Conservation (phyloP, 257 asterid species). For the Solanum chiquidenum region DNA sequence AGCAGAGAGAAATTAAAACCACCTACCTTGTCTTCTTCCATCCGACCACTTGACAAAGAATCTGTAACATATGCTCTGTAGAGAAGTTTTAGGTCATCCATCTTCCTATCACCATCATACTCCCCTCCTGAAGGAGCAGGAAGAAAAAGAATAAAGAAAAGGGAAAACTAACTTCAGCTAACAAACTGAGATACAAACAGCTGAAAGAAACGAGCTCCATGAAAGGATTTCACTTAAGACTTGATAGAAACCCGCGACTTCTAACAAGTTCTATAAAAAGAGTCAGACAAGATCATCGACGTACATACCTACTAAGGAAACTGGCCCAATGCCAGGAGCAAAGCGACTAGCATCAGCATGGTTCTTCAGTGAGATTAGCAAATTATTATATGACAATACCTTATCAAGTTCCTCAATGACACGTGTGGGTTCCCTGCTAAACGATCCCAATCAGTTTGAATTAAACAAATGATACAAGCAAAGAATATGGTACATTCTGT, state of each 20-base stretch:
- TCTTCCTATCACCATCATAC: slow-evolving; percentile 65
- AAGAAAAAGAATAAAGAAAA: background rate
- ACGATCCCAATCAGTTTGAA: background rate
- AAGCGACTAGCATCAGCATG: slow-evolving; percentile 76
- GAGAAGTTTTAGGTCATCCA: slow-evolving; percentile 75
- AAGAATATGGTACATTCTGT: background rate
- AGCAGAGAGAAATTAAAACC: background rate
- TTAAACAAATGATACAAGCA: background rate
- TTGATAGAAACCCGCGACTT: background rate
- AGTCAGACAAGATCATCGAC: background rate
- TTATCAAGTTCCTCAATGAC: slow-evolving; percentile 73
- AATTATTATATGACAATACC: slow-evolving; percentile 62
- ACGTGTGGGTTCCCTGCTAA: slow-evolving; percentile 36
- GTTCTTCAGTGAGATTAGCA: slow-evolving; percentile 55
- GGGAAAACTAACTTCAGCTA: slow-evolving; percentile 8
- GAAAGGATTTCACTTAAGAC: background rate
- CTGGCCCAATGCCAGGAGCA: slow-evolving; percentile 82
- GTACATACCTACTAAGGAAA: slow-evolving; percentile 59
- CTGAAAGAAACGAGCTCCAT: background rate
- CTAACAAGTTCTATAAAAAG: slow-evolving; percentile 3
- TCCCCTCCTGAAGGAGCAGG: slow-evolving; percentile 57
- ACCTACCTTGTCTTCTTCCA: slow-evolving; percentile 81
- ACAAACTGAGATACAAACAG: background rate
- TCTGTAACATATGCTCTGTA: slow-evolving; percentile 62
- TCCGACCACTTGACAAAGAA: slow-evolving; percentile 70